These are phyloP conservation scores for Shiraia sp. DNA, from an alignment of 2,329 filamentous ascomycete species.

Conservation along the genomic window DNA sequence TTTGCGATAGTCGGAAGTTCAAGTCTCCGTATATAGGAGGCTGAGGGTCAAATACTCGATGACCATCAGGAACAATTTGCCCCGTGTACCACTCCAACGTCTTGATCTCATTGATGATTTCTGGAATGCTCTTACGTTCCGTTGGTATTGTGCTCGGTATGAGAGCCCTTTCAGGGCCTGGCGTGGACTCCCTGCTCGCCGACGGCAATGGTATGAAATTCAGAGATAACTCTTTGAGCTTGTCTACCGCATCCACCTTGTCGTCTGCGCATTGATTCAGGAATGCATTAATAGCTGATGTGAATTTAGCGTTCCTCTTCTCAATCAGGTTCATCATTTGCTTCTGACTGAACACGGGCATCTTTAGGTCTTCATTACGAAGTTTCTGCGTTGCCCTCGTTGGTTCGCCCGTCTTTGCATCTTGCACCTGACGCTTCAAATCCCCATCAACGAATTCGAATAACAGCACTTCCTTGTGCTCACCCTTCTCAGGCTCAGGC, in stretches of 20 bases:
- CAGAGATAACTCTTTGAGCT: slow-evolving; percentile 63
- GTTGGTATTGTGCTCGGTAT: slow-evolving; percentile 75
- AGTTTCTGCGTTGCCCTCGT: slow-evolving; percentile 69
- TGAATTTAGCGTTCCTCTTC: slow-evolving; percentile 84
- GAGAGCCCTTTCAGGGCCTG: slow-evolving; percentile 48
- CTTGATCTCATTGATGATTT: slow-evolving; percentile 85
- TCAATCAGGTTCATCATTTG: slow-evolving; percentile 89
- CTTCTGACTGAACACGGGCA: slow-evolving; percentile 91
- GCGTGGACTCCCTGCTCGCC: slow-evolving; percentile 47
- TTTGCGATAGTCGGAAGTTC: slow-evolving; percentile 83
- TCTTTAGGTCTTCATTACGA: slow-evolving; percentile 78
- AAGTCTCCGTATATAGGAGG: slow-evolving; percentile 80
- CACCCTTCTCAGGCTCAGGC: slow-evolving; percentile 44
- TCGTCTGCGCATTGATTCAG: slow-evolving; percentile 72
- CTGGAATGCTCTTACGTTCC: slow-evolving; percentile 76
- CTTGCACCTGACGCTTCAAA: slow-evolving; percentile 75
- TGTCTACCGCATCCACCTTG: slow-evolving; percentile 67
- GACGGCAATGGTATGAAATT: slow-evolving; percentile 66
- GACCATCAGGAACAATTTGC: slow-evolving; percentile 91
- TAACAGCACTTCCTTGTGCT: slow-evolving; percentile 71
- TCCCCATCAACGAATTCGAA: slow-evolving; percentile 95
- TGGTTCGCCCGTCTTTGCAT: slow-evolving; percentile 74
- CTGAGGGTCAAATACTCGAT: slow-evolving; percentile 87
- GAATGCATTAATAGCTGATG: slow-evolving; percentile 74
- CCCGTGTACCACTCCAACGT: slow-evolving; percentile 83